Base-by-base conservation (phyloP, 163 green algal species). In the Trebouxia gelatinosa region DNA sequence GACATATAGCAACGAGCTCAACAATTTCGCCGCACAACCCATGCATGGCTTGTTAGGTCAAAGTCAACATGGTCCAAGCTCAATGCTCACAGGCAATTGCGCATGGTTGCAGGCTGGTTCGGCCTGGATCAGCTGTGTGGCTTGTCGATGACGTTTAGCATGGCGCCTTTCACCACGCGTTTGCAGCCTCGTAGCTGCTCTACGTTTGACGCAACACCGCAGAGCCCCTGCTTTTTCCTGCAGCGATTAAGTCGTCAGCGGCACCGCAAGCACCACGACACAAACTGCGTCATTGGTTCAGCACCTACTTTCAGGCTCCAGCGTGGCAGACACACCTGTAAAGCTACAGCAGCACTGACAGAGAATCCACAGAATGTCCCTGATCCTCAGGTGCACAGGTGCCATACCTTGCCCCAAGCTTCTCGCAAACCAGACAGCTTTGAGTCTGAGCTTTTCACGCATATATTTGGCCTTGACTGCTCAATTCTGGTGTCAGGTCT, bases 321-420 rank as follows among this genome's bases (percentile, higher is more conserved):
- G n/a, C n/a, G n/a, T n/a, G n/a, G n/a, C n/a, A n/a, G 31, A n/a
- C 6, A 6, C 9, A 16, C 40, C 1, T 70, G 31, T n/a, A 28
- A 28, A 70, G 2, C 32, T 46, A 16, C 61, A 23, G 34, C 64
- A 51, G 64, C 35, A 37, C 3, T 7, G 23, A 72, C 17, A 35
- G 81, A 57, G 23, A 89, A 89, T 48, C 83, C 83, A 21, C 85
- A 88, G 39, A 88, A 89, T 61, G 74, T 83, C 2, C 79, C 85
- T 32, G 66, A 84, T 35, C 57, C 70, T 29, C 50, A 67, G 68
- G 78, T 82, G 67, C 64, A 54, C 64, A 72, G 64, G 34, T 68
- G 54, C 32, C 43, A 29, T 59, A 58, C 58, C 37, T 37, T 64
- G 23, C 66, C 39, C 13, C 5, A 62, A 6, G 9, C 39, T 7